phyloP scores from a whole-genome alignment of 2,329 filamentous ascomycete species.

The Hawksworthiomyces lignivorus region DNA sequence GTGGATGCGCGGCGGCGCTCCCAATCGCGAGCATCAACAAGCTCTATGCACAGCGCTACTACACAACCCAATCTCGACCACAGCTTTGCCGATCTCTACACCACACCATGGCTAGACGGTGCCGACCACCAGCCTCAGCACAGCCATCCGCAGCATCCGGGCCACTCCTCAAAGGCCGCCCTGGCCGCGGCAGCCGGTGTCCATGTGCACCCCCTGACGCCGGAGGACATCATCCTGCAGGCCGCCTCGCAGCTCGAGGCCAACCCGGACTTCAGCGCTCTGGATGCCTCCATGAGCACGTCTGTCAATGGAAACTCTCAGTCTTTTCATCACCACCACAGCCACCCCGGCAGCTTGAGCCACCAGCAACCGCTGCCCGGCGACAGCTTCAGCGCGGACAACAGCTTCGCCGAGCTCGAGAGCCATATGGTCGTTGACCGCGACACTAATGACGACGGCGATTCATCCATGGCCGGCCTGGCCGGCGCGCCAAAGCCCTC shows the following conservation, averaged over 20 bases:
- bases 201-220: constrained; percentile 38
- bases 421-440: constrained; percentile 52
- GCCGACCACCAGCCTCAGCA: constrained; percentile 36
- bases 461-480: constrained; percentile 38
- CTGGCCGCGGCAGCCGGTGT: constrained; percentile 8
- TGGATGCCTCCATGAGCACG: constrained; percentile 42
- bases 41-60: constrained; percentile 46
- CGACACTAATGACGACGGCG: constrained; percentile 50
- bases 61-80: constrained; percentile 47
- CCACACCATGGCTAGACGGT: constrained; percentile 39
- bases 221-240: constrained; percentile 54
- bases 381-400: constrained; percentile 44
- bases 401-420: constrained; percentile 50
- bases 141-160: constrained; percentile 34
- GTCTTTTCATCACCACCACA: constrained; percentile 32
- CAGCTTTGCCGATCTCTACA: constrained; percentile 38
- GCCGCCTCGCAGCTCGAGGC: constrained; percentile 48
- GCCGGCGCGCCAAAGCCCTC: constrained; percentile 46
- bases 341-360: constrained; percentile 17
- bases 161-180: constrained; percentile 25
- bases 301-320: constrained; percentile 35
- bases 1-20: constrained; percentile 41
- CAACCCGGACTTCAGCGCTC: constrained; percentile 35
- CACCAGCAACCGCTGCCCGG: constrained; percentile 48
- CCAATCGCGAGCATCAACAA: constrained; percentile 48